Conservation (phyloP, 352 stramenopile genomes). For the Phytophthora citricola region DNA sequence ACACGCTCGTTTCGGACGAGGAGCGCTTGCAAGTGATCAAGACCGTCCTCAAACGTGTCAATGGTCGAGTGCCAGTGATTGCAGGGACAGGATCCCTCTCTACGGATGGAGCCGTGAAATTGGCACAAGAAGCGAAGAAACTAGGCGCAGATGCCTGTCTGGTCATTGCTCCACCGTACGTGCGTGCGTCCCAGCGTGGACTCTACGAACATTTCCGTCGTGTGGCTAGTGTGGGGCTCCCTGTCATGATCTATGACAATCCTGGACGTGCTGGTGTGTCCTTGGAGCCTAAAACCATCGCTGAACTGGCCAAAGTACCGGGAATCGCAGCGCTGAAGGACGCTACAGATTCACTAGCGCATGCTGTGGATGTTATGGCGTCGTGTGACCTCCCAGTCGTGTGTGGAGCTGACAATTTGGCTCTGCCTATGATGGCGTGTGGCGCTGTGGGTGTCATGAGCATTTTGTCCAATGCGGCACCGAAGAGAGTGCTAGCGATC, state of each 20-base stretch:
- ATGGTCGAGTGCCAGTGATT: slow-evolving; percentile 91
- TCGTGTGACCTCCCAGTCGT: slow-evolving; percentile 90
- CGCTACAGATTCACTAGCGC: slow-evolving; percentile 91
- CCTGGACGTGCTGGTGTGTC: slow-evolving; percentile 95
- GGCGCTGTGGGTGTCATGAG: slow-evolving; percentile 89
- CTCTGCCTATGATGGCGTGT: slow-evolving; percentile 85
- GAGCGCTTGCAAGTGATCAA: slow-evolving; percentile 94
- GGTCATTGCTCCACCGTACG: slow-evolving; percentile 97
- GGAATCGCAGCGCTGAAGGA: slow-evolving; percentile 97
- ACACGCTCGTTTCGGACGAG: slow-evolving; percentile 90
- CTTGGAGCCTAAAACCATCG: slow-evolving; percentile 93
- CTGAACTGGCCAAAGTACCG: slow-evolving; percentile 88
- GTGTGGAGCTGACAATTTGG: slow-evolving; percentile 87
- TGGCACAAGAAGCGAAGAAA: slow-evolving; percentile 86
- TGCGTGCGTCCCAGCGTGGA: slow-evolving; percentile 95
- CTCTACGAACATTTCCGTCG: slow-evolving; percentile 94
- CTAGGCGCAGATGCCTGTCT: slow-evolving; percentile 93
- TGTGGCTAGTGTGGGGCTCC: slow-evolving; percentile 81
- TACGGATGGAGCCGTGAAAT: slow-evolving; percentile 70
- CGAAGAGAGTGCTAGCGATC: slow-evolving; percentile 76
- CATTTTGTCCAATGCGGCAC: slow-evolving; percentile 85
- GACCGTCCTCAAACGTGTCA: slow-evolving; percentile 79
- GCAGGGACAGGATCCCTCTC: slow-evolving; percentile 95
- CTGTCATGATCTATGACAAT: slow-evolving; percentile 97
- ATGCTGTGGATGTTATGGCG: slow-evolving; percentile 81